These are phyloP conservation scores for Thelonectria blattea DNA, from an alignment of 2,329 filamentous ascomycete genomes.

Conservation along the genomic window DNA sequence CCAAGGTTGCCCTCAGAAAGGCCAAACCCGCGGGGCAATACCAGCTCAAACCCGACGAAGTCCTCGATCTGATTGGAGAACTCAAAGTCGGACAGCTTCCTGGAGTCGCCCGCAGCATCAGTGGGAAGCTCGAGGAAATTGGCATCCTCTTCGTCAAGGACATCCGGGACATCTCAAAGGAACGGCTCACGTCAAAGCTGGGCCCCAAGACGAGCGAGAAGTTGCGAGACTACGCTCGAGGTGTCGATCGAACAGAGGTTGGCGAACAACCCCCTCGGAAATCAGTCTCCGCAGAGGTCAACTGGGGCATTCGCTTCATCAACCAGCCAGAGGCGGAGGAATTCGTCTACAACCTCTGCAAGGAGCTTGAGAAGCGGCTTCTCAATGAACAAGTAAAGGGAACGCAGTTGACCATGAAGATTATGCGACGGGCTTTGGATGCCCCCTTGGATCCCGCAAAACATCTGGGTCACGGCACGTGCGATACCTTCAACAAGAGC, in stretches of 20 bases:
- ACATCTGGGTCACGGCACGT: constrained; percentile 93
- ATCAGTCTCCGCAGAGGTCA: constrained; percentile 95
- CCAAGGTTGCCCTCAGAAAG: constrained; percentile 87
- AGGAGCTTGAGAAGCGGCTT: constrained; percentile 81
- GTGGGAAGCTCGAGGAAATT: constrained; percentile 85
- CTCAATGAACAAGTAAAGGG: constrained; percentile 86
- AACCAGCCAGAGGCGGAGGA: constrained; percentile 92
- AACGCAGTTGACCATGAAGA: constrained; percentile 87
- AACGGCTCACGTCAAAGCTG: constrained; percentile 73
- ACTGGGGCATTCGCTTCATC: constrained; percentile 96
- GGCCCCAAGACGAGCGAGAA: constrained; percentile 94
- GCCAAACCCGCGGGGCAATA: constrained; percentile 95
- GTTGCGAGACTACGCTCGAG: constrained; percentile 87
- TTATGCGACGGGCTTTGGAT: constrained; percentile 86
- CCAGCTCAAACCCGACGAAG: constrained; percentile 82
- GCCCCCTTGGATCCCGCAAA: constrained; percentile 92
- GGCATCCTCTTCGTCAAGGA: constrained; percentile 84
- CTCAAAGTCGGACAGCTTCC: constrained; percentile 83
- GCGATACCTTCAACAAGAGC: constrained; percentile 93
- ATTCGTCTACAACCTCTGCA: constrained; percentile 84
- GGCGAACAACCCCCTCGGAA: constrained; percentile 87
- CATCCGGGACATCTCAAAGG: constrained; percentile 76
- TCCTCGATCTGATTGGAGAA: constrained; percentile 76
- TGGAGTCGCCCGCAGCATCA: constrained; percentile 90
- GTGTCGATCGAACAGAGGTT: constrained; percentile 85